Evolutionary conservation across 345 rosid genomes (phyloP).

Genomic region (Eucalyptus leucophloia): DNA sequence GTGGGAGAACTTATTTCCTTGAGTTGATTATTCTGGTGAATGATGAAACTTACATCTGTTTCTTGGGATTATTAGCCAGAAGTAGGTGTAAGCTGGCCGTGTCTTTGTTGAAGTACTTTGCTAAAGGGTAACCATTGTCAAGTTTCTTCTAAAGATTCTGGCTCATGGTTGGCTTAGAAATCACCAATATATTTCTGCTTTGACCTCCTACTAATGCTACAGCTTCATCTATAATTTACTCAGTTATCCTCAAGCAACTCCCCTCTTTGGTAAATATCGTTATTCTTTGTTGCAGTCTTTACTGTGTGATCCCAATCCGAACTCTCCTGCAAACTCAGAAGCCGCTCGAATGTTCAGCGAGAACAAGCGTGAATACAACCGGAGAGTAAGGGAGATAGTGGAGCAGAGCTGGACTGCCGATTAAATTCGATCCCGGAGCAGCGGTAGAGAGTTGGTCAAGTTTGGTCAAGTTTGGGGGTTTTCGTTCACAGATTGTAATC

Average conservation of each 20-base stretch:
- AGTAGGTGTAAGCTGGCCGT: background rate
- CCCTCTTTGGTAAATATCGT: background rate
- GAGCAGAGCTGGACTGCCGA: slow-evolving; percentile 77
- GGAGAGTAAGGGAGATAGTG: slow-evolving; percentile 52
- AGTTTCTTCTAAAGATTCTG: background rate
- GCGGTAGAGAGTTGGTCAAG: background rate
- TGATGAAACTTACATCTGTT: background rate
- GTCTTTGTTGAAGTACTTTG: background rate
- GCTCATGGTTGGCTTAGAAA: background rate
- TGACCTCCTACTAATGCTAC: background rate
- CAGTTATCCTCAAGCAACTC: background rate
- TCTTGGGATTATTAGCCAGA: background rate
- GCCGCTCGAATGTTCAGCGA: slow-evolving; percentile 73
- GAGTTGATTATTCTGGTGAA: background rate
- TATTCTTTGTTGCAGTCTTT: slow-evolving; percentile 23
- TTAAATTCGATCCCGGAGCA: background rate
- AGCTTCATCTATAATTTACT: background rate
- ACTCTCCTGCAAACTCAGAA: slow-evolving; percentile 76
- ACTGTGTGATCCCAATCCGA: slow-evolving; percentile 75
- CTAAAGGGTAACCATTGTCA: background rate
- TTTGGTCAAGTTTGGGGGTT: background rate
- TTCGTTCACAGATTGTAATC: background rate
- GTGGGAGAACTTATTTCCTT: background rate
- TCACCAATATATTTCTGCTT: background rate
- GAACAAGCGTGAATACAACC: slow-evolving; percentile 59